A percentile compares a stretch with the other conserved stretches of the same genome.
Evolutionary conservation across 2,329 filamentous ascomycete species (phyloP).

Genomic region (Penicillium digitatum): DNA sequence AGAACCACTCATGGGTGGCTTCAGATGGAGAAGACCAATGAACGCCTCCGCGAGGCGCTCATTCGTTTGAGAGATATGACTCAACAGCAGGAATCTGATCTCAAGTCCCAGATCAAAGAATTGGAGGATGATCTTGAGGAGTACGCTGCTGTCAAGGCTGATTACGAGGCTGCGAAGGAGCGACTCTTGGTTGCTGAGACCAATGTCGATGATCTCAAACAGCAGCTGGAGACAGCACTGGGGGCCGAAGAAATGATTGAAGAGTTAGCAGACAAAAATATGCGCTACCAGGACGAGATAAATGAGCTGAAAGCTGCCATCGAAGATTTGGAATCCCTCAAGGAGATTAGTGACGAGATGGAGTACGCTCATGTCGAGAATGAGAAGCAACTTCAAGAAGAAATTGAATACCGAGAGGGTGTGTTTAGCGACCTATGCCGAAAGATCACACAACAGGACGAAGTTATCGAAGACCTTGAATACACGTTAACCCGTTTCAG

Average conservation of each 20-base stretch:
- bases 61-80: slow-evolving; percentile 81
- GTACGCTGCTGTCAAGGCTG: slow-evolving; percentile 61
- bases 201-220: slow-evolving; percentile 76
- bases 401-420: slow-evolving; percentile 82
- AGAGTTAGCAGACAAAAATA: slow-evolving; percentile 81
- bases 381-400: slow-evolving; percentile 89
- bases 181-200: slow-evolving; percentile 69
- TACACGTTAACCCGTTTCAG: slow-evolving; percentile 86
- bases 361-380: slow-evolving; percentile 90
- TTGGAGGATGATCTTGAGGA: slow-evolving; percentile 72
- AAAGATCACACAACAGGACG: slow-evolving; percentile 70
- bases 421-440: slow-evolving; percentile 78
- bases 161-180: slow-evolving; percentile 67
- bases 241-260: slow-evolving; percentile 93
- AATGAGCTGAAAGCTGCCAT: slow-evolving; percentile 77
- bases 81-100: slow-evolving; percentile 75
- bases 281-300: slow-evolving; percentile 75
- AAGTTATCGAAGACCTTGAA: slow-evolving; percentile 78
- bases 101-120: slow-evolving; percentile 68
- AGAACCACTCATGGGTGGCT: slow-evolving; percentile 81
- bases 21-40: slow-evolving; percentile 86
- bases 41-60: slow-evolving; percentile 79
- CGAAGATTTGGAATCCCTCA: slow-evolving; percentile 81
- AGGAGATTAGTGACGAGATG: slow-evolving; percentile 91
- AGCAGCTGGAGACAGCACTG: slow-evolving; percentile 84